These are phyloP conservation scores for Metahyphopichia silvanorum DNA, from an alignment of 805 yeast genomes.

Conservation along the genomic window DNA sequence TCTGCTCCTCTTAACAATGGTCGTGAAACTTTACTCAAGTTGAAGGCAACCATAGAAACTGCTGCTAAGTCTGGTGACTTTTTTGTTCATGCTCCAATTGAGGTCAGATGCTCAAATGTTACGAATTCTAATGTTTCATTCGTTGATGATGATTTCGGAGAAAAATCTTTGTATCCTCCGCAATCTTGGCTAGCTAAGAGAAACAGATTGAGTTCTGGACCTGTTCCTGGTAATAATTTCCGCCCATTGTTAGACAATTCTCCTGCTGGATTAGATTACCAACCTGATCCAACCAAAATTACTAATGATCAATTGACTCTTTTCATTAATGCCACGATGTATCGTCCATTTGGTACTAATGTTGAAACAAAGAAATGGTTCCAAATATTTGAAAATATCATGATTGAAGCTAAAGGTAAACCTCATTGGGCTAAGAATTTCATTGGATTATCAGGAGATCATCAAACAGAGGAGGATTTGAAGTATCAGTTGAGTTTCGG, in stretches of 20 bases:
- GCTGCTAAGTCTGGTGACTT: slow-evolving; percentile 63
- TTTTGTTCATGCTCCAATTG: slow-evolving; percentile 93
- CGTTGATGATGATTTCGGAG: slow-evolving; percentile 29
- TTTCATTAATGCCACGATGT: slow-evolving; percentile 91
- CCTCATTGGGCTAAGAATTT: slow-evolving; percentile 99
- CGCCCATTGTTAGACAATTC: slow-evolving; percentile 83
- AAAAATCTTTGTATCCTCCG: slow-evolving; percentile 38
- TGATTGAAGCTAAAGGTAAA: slow-evolving; percentile 79
- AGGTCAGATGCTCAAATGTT: slow-evolving; percentile 89
- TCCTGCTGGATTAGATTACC: slow-evolving; percentile 55
- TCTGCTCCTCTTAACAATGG: slow-evolving; percentile 86
- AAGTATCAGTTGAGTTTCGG: slow-evolving; percentile 38
- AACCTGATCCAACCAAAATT: slow-evolving; percentile 41
- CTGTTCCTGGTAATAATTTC: slow-evolving; percentile 78
- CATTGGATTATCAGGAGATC: slow-evolving; percentile 52
- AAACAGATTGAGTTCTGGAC: slow-evolving; percentile 60
- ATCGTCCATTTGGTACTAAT: slow-evolving; percentile 82
- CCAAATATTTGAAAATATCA: slow-evolving; percentile 72
- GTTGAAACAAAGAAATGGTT: slow-evolving; percentile 81
- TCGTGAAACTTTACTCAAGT: slow-evolving; percentile 60
- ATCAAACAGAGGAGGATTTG: slow-evolving; percentile 30
- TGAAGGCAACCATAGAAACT: slow-evolving; percentile 56
- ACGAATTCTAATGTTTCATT: slow-evolving; percentile 45
- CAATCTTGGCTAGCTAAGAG: slow-evolving; percentile 52
- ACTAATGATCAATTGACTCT: slow-evolving; percentile 78